Conservation (phyloP, 2,329 filamentous ascomycete species). For the Incumbomyces lentus region DNA sequence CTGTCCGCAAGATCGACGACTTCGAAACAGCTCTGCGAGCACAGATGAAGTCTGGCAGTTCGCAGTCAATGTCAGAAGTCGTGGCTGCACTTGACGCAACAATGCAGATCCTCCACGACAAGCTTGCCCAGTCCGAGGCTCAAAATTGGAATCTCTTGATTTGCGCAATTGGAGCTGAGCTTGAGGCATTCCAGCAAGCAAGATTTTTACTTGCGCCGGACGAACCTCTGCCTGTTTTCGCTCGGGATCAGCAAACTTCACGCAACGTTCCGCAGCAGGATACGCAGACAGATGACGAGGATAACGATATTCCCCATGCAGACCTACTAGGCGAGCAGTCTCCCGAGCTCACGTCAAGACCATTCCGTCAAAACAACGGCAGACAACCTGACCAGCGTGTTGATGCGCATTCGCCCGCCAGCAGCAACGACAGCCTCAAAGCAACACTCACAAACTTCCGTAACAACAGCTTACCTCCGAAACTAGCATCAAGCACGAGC, state of each 20-base stretch:
- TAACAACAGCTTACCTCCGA: too few relatives aligned
- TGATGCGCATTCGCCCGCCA: slow-evolving; percentile 1
- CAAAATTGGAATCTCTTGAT: slow-evolving; percentile 52
- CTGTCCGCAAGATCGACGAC: slow-evolving; percentile 39
- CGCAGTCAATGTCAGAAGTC: slow-evolving; percentile 8
- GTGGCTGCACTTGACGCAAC: slow-evolving; percentile 11
- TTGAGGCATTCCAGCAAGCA: slow-evolving; percentile 43
- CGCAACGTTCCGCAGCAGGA: too few relatives aligned
- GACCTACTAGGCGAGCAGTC: slow-evolving; percentile 6
- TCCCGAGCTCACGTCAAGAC: background rate
- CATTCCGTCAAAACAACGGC: slow-evolving; percentile 5
- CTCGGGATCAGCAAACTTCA: too few relatives aligned
- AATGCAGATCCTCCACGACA: slow-evolving; percentile 35
- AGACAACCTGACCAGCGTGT: too few relatives aligned
- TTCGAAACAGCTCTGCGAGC: slow-evolving; percentile 42
- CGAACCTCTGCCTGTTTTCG: slow-evolving; percentile 11
- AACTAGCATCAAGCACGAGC: too few relatives aligned
- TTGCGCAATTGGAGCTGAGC: slow-evolving; percentile 52
- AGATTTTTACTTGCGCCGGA: slow-evolving; percentile 29
- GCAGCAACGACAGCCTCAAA: slow-evolving; percentile 19
- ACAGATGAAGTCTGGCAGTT: slow-evolving; percentile 17
- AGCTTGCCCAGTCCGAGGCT: slow-evolving; percentile 41
- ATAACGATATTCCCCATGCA: slow-evolving; percentile 7
- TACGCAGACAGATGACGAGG: slow-evolving; percentile 3
- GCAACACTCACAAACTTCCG: slow-evolving; percentile 16